Evolutionary conservation across 2,329 filamentous ascomycete genomes (phyloP), one percentile per base, ranked within the genome.

Genomic region (Periconia sp.): DNA sequence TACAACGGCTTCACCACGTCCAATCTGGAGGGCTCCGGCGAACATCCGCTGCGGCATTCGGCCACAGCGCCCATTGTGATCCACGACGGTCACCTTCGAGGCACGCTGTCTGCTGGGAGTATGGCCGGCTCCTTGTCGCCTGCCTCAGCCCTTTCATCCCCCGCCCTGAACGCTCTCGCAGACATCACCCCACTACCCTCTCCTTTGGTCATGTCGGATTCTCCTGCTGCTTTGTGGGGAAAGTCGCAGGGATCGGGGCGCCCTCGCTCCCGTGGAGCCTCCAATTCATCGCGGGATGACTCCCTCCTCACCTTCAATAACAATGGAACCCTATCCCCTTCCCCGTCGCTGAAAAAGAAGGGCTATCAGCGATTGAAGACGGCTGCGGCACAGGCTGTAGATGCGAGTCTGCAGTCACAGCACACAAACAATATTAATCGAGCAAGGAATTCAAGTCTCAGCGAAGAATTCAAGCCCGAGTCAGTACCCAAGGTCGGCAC

Each of bases 381-480:
- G 3, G 66, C 72, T 8, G 72, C 72, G 13, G 65, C 76, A 27
- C 77, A 79, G 60, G 70, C 67, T 3, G 64, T 66, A 2, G 66
- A 69, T 14, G 71, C 69, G 11, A 65, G 61, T 52, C 59, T 69
- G 41, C 61, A 64, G 41, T 56, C 63, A 11, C 64, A 71, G 41
- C 64, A 68, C 43, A 68, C 65, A 54, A 69, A 64, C 53, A 70
- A 72, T 40, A 59, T 58, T 27, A 63, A 58, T 17, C 89, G 91
- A 71, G 78, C 79, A 13, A 84, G 90, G 54, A 92, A 94, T 71
- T 83, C 92, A 63, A 97, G 92, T 73, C 78, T 94, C 23, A 96
- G 92, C 76, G 92, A 97, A 59, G 92, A 97, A 60, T 96, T 96
- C 72, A 82, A 86, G 0, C 91, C 92, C 2, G 89, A 94, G 50